These are phyloP conservation scores for Nemania sp. DNA, from an alignment of 2,329 filamentous ascomycete genomes.

Conservation along the genomic window DNA sequence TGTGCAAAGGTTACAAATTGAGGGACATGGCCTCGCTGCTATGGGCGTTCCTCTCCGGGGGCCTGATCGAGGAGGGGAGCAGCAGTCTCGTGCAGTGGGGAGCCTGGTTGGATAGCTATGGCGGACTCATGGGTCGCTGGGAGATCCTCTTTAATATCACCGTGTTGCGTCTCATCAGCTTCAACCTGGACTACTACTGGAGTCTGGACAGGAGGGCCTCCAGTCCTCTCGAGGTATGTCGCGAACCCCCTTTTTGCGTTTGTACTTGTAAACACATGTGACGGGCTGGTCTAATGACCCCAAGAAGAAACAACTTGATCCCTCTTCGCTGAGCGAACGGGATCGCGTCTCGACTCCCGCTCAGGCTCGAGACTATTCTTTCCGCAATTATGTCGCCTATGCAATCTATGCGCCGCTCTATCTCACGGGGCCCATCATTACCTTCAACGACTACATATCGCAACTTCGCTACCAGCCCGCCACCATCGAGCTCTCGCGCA, in stretches of 20 bases:
- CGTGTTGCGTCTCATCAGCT: conserved; percentile 88
- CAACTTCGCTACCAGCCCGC: conserved; percentile 75
- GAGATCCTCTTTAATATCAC: conserved; percentile 98
- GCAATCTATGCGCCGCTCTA: conserved; percentile 91
- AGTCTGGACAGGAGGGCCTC: conserved; percentile 66
- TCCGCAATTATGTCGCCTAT: conserved; percentile 89
- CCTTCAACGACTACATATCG: conserved; percentile 96
- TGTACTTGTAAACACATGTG: not conserved
- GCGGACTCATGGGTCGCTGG: conserved; percentile 88
- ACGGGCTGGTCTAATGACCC: conserved; percentile 59
- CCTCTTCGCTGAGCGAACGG: conserved; percentile 80
- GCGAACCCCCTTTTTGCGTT: not conserved
- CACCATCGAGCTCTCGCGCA: conserved; percentile 71
- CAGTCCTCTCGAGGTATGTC: conserved; percentile 79
- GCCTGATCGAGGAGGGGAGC: conserved; percentile 45
- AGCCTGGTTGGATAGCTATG: conserved; percentile 73
- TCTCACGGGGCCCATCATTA: conserved; percentile 88
- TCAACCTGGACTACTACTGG: conserved; percentile 98
- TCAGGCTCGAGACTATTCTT: conserved; percentile 68
- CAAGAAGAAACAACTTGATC: conserved; percentile 98
- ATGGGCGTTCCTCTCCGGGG: conserved; percentile 39
- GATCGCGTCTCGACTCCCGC: conserved; percentile 83
- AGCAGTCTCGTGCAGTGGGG: conserved; percentile 62
- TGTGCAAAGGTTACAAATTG: conserved; percentile 76
- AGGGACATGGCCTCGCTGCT: conserved; percentile 62